Evolutionary conservation across 345 rosid species (phyloP).

Genomic region (Eutrema yunnanense): DNA sequence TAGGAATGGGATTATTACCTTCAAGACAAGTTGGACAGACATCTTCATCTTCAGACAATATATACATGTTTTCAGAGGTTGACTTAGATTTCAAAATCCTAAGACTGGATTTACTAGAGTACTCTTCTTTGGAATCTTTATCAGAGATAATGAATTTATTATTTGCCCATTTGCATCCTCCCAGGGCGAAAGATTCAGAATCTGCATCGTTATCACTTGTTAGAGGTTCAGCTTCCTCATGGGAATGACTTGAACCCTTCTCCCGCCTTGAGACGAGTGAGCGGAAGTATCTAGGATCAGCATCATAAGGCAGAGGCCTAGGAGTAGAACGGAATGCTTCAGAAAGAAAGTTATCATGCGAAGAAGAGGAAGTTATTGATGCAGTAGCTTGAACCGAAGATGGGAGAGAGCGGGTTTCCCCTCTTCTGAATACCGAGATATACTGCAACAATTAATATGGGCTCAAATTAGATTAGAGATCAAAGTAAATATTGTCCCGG

Average conservation of each 20-base stretch:
- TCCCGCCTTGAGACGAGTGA: slow-evolving; percentile 58
- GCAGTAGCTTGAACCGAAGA: slow-evolving; percentile 67
- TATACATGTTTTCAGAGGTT: slow-evolving; percentile 47
- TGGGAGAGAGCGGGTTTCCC: slow-evolving; percentile 66
- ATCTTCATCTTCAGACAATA: slow-evolving; percentile 79
- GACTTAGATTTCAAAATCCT: slow-evolving; percentile 51
- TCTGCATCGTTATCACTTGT: slow-evolving; percentile 55
- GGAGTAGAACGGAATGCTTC: slow-evolving; percentile 88
- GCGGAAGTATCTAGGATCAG: slow-evolving; percentile 58
- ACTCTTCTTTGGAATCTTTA: slow-evolving; percentile 58
- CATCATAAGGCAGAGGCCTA: slow-evolving; percentile 91
- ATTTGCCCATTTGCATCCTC: slow-evolving; percentile 50
- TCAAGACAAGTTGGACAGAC: slow-evolving; percentile 96
- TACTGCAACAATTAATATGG: slow-evolving; percentile 41
- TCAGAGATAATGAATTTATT: slow-evolving; percentile 38
- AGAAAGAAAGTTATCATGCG: slow-evolving; percentile 77
- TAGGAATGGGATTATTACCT: slow-evolving; percentile 38
- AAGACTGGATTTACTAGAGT: slow-evolving; percentile 43
- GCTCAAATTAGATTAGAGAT: neutral
- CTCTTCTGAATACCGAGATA: slow-evolving; percentile 62
- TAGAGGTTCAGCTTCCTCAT: slow-evolving; percentile 76
- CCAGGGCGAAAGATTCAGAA: slow-evolving; percentile 43
- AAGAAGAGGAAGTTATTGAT: slow-evolving; percentile 59
- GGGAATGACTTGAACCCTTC: slow-evolving; percentile 81
- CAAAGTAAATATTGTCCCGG: neutral